Base-by-base conservation (phyloP, 2,329 filamentous ascomycete species). In the Lasiodiplodia citricola region DNA sequence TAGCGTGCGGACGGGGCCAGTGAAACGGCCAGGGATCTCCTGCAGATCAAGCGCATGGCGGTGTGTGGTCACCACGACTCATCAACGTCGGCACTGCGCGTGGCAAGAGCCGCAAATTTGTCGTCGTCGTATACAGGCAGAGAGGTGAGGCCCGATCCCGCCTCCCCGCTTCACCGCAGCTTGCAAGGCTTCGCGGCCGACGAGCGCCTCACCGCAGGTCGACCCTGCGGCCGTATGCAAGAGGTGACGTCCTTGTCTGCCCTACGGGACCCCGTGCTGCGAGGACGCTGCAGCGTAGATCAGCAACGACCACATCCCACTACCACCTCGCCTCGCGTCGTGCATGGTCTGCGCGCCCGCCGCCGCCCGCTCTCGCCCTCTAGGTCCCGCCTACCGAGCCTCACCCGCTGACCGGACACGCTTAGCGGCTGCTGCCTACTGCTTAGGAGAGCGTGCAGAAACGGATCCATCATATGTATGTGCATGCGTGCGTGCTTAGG, bases 21-120 rank as follows among this genome's bases (percentile, higher is more conserved):
- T 66, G 63, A 66, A 66, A 66, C 63, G 51, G 63, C 63, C 63
- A 66, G 63, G 62, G 63, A 66, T 66, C 63, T 66, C 63, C 63
- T 66, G 63, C 63, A 66, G 63, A 66, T 66, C 63, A 21, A 31
- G 55, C 55, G 51, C 54, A 41, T 57, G 55, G 55, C 56, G 31
- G 55, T 35, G 56, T 54, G 21, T 54, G 11, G 21, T 54, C 51
- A 54, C 25, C 25, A 23, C 25, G 21, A 54, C 51, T 54, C 51
- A 23, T 21, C 50, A n/a, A n/a, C 23, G 57, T 50, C 57, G 21
- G 57, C 50, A 25, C 57, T 25, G 57, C 13, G 60, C 58, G 41
- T 63, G 58, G 58, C 58, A 63, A 63, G 58, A 63, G 58, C 58
- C 58, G 58, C 41, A 44, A 38, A 35, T 31, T 63, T 63, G 44